Percentiles rank a stretch among this genome's conserved stretches.
These are phyloP conservation scores for Albophoma yamanashiensis DNA, from an alignment of 2,329 filamentous ascomycete genomes.

Conservation along the genomic window DNA sequence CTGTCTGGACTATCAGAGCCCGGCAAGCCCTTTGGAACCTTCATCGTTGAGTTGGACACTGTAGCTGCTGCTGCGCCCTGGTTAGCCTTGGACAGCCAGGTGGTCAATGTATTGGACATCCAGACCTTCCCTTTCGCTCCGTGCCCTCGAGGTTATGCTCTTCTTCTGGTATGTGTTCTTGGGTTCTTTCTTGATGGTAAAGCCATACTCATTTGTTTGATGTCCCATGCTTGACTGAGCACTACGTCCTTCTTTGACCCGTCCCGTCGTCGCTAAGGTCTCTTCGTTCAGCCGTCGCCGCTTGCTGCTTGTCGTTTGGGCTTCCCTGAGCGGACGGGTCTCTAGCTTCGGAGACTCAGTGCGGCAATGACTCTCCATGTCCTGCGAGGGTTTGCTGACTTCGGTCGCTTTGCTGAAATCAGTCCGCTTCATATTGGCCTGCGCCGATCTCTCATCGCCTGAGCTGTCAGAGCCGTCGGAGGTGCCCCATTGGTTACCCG, in stretches of 20 bases:
- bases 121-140: conserved; percentile 5
- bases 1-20: conserved; percentile 2
- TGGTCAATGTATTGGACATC: background rate
- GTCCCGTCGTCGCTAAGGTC: background rate
- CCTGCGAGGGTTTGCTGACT: conserved; percentile 1
- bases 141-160: conserved; percentile 10
- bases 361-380: conserved; percentile 1
- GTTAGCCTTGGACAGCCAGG: background rate
- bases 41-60: background rate
- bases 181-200: conserved; percentile 7
- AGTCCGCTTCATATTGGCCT: conserved; percentile 22
- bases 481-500: background rate
- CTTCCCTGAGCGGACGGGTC: background rate
- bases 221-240: conserved; percentile 10
- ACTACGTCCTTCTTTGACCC: background rate
- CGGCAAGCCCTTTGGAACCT: conserved; percentile 1
- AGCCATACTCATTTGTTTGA: conserved; percentile 12
- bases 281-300: conserved; percentile 1
- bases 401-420: conserved; percentile 13
- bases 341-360: background rate
- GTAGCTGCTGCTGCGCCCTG: background rate
- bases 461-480: conserved; percentile 11
- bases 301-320: conserved; percentile 1
- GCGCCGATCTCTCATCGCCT: conserved; percentile 12
- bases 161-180: conserved; percentile 16